phyloP scores from a whole-genome alignment of 768 basidiomycete genomes.

The Suillus discolor region DNA sequence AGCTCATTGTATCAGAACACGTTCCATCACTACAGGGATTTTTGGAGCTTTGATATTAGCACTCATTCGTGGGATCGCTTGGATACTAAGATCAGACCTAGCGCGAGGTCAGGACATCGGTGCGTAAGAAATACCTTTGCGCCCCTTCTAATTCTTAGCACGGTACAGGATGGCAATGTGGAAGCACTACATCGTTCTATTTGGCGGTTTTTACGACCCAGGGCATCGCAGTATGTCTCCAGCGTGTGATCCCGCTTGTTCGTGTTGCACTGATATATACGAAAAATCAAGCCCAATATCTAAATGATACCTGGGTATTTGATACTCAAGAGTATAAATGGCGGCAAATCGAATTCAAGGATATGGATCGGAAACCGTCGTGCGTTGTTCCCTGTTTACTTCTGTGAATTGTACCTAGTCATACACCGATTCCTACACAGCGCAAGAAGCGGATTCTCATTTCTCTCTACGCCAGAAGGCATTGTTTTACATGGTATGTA shows the following conservation, averaged over 20 bases:
- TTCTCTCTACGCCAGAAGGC: constrained; percentile 77
- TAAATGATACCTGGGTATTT: constrained; percentile 85
- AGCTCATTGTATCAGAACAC: constrained; percentile 80
- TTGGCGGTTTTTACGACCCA: constrained; percentile 91
- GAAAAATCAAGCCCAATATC: constrained; percentile 61
- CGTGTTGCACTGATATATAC: neutral
- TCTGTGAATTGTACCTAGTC: neutral
- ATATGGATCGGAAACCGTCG: constrained; percentile 75
- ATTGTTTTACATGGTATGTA: constrained; percentile 72
- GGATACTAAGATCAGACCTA: constrained; percentile 81
- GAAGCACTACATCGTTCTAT: constrained; percentile 86
- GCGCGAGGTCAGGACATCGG: constrained; percentile 84
- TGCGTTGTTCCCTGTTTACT: constrained; percentile 35
- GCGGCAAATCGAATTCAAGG: constrained; percentile 74
- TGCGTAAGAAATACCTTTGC: constrained; percentile 30
- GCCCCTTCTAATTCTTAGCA: neutral
- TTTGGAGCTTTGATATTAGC: constrained; percentile 84
- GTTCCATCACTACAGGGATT: constrained; percentile 88
- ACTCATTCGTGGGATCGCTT: constrained; percentile 87
- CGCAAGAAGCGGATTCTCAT: constrained; percentile 82
- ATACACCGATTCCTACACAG: constrained; percentile 33
- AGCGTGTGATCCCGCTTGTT: neutral
- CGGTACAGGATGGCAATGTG: constrained; percentile 78
- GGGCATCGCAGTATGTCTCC: constrained; percentile 68
- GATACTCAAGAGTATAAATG: constrained; percentile 87